phyloP scores from a whole-genome alignment of 306 rosid genomes.

The Vicia villosa region DNA sequence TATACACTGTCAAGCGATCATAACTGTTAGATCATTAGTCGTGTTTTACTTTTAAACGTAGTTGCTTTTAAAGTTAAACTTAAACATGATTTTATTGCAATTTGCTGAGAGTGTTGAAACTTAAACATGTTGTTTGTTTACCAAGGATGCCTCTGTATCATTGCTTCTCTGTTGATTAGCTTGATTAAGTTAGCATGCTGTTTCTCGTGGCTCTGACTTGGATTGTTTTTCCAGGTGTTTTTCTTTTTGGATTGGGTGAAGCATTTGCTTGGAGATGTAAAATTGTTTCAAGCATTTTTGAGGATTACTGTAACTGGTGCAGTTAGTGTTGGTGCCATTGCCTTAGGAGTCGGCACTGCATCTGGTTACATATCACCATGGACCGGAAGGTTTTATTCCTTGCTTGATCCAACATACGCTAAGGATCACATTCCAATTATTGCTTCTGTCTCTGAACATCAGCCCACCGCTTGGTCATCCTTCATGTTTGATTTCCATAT shows the following conservation, averaged over 20 bases:
- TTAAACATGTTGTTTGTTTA: neutral
- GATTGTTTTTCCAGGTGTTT: constrained; percentile 61
- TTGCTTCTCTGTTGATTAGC: constrained; percentile 16
- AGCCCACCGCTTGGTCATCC: constrained; percentile 99
- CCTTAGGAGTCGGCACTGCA: constrained; percentile 91
- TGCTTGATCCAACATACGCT: constrained; percentile 98
- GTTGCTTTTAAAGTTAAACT: no score
- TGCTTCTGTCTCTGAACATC: constrained; percentile 99
- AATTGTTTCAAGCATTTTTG: constrained; percentile 84
- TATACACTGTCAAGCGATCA: no score
- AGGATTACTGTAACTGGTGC: constrained; percentile 92
- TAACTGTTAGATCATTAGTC: no score
- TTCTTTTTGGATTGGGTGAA: constrained; percentile 96
- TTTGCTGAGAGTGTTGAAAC: no score
- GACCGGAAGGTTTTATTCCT: constrained; percentile 97
- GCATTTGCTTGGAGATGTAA: constrained; percentile 73
- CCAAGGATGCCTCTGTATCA: neutral
- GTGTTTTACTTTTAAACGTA: no score
- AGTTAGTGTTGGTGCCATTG: constrained; percentile 74
- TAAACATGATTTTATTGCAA: no score
- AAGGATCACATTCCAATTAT: constrained; percentile 98
- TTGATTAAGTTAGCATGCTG: constrained; percentile 24
- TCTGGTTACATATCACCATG: constrained; percentile 99
- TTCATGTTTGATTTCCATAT: constrained; percentile 99
- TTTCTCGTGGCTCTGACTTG: constrained; percentile 32